Base-by-base conservation (phyloP, 2,329 filamentous ascomycete species). In the Aspergillus terreus region DNA sequence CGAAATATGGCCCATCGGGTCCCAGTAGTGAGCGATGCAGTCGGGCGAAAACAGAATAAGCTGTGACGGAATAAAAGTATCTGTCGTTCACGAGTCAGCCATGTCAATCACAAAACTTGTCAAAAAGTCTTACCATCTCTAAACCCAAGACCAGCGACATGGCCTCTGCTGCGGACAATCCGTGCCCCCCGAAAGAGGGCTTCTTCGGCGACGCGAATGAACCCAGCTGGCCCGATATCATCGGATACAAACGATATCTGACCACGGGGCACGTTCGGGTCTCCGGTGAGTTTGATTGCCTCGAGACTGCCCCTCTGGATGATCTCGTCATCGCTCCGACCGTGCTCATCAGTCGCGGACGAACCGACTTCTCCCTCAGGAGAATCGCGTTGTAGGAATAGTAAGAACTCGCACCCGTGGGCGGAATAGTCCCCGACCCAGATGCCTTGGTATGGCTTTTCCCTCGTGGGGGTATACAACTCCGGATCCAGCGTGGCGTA, bases 391-490 rank as follows among this genome's bases (percentile, higher is more conserved):
- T 99, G 94, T 59, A 90, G 77, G 43, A 97, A 76, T 11, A 95
- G 76, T 4, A 97, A 65, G 50, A 96, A 96, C 69, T 97, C 92
- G 67, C 87, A 92, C 1, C 92, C 91, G 62, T 97, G 92, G 0
- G 83, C 84, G 23, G 84, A 87, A 63, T 96, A 96, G 67, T 96
- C 92, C 0, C 92, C 92, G 14, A 91, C 87, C 88, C 90, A 97
- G 27, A 99, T 90, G 0, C 92, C 92, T 56, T 90, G 84, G 76
- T 86, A 96, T 0, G 91, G 92, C 66, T 91, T 92, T 49, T 85
- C 78, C 9, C 74, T 68, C 0, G 91, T 95, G 0, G 92, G 90
- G 0, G 84, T 94, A 66, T 95, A 96, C n/a, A 87, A 71, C 2
- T 74, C 74, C 3, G 84, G 82, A 41, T 90, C 84, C 1, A 97